Evolutionary conservation across 345 rosid species (phyloP), one percentile per base, ranked within the genome.

Genomic region (Eucalyptus victrix): DNA sequence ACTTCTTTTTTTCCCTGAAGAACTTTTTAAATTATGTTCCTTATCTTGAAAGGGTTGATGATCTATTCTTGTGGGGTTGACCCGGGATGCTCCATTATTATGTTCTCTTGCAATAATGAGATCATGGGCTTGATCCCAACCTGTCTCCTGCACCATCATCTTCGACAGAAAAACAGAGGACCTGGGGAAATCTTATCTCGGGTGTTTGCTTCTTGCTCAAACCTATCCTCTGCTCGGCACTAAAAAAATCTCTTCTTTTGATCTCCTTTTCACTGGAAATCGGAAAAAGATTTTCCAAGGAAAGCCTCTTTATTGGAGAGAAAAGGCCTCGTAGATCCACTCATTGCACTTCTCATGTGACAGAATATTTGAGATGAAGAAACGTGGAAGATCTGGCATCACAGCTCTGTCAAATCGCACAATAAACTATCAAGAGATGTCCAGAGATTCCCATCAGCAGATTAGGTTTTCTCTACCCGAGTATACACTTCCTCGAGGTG

Each of bases 101-200:
- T 89, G 92, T 89, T 72, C 89, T 37, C 18, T 45, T 87, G 89
- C 89, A 86, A 89, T 86, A 6, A 87, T 87, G 89, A 89, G 81
- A 88, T 88, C 87, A 49, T 65, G 81, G 89, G 87, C 32, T 90
- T 56, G 86, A 88, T 89, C 86, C 86, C 87, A 88, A 21, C 90
- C 83, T 86, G 89, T 88, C 86, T 65, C 87, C 42, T 10, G 21
- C 76, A 72, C 28, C 60, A 69, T 81, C 80, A 89, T 28, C 87
- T 51, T 37, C 62, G 24, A 85, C 51, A 8, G 50, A 54, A n/a
- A 21, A 89, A 76, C 83, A 21, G 24, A 37, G 47, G 83, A 76
- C 83, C 47, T 10, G 45, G 47, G 45, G 40, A 65, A 76, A 76
- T 76, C 45, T 19, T 37, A 37, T 37, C 47, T 37, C 28, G 28